These are phyloP conservation scores for Fusarium nodosum DNA, from an alignment of 2,329 filamentous ascomycete genomes.

Conservation along the genomic window DNA sequence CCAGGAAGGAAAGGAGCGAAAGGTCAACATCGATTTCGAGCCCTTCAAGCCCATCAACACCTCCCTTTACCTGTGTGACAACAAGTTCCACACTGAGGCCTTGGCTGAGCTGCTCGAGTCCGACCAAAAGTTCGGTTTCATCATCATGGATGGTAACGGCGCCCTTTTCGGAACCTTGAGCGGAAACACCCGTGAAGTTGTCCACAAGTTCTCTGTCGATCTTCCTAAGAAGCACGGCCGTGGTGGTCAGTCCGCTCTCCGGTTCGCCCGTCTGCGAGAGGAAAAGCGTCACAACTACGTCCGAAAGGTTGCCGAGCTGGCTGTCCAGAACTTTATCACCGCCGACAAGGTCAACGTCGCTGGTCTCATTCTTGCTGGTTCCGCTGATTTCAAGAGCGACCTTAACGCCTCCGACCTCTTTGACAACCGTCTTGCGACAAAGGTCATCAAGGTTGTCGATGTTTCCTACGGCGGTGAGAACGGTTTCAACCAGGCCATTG, in stretches of 20 bases:
- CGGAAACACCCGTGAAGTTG: slow-evolving; percentile 95
- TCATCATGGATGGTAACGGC: slow-evolving; percentile 99
- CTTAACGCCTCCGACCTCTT: slow-evolving; percentile 98
- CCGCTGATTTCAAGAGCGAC: slow-evolving; percentile 99
- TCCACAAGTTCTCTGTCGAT: slow-evolving; percentile 99
- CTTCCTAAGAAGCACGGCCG: slow-evolving; percentile 99
- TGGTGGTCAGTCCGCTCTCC: slow-evolving; percentile 99
- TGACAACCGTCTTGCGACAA: slow-evolving; percentile 87
- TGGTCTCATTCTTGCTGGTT: slow-evolving; percentile 94
- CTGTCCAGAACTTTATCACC: slow-evolving; percentile 99
- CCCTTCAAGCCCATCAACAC: slow-evolving; percentile 99
- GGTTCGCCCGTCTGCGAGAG: slow-evolving; percentile 99
- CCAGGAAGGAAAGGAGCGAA: slow-evolving; percentile 96
- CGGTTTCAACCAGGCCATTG: slow-evolving; percentile 99
- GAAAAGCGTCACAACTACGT: slow-evolving; percentile 99
- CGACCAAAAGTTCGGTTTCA: slow-evolving; percentile 99
- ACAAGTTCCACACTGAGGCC: slow-evolving; percentile 99
- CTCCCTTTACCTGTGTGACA: slow-evolving; percentile 98
- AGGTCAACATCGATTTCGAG: slow-evolving; percentile 99
- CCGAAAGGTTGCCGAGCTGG: slow-evolving; percentile 96
- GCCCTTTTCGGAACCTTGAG: slow-evolving; percentile 96
- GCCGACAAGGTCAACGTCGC: slow-evolving; percentile 98
- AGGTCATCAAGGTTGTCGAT: slow-evolving; percentile 99
- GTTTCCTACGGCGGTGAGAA: slow-evolving; percentile 99
- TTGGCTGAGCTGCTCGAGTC: slow-evolving; percentile 97